A percentile compares a stretch with the other conserved stretches of the same genome.
These are phyloP conservation scores for Shiraia bambusicola DNA, from an alignment of 2,329 filamentous ascomycete species.

Conservation along the genomic window DNA sequence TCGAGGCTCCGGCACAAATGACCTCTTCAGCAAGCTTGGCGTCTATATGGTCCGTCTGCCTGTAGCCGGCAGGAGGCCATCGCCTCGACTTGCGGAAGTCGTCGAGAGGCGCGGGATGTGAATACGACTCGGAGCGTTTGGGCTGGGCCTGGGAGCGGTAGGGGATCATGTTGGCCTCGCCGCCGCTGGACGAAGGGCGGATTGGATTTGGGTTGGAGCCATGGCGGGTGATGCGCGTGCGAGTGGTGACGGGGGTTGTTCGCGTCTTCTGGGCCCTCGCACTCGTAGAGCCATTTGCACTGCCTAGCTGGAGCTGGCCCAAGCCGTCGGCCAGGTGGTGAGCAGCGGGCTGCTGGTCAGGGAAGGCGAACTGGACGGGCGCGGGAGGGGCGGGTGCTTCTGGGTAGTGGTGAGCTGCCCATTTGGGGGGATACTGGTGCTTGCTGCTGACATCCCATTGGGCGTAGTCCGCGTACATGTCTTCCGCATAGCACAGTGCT, in stretches of 20 bases:
- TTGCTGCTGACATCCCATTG: constrained; percentile 36
- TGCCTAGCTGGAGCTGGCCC: constrained; percentile 28
- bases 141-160: constrained; percentile 26
- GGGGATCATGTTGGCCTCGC: constrained; percentile 29
- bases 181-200: constrained; percentile 39
- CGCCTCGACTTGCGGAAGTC: constrained; percentile 38
- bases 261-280: constrained; percentile 30
- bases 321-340: constrained; percentile 25
- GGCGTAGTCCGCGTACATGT: constrained; percentile 42
- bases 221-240: constrained; percentile 41
- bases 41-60: constrained; percentile 33
- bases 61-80: constrained; percentile 46
- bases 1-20: constrained; percentile 43
- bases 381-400: constrained; percentile 27
- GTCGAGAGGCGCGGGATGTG: constrained; percentile 41
- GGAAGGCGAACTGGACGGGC: constrained; percentile 29
- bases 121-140: constrained; percentile 39
- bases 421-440: constrained; percentile 34
- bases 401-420: constrained; percentile 20
- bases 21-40: constrained; percentile 41
- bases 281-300: constrained; percentile 7
- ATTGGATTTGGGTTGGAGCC: constrained; percentile 35
- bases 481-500: constrained; percentile 40
- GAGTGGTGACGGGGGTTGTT: constrained; percentile 38
- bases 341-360: constrained; percentile 17